These are phyloP conservation scores for Juglanconis oblonga DNA, from an alignment of 2,329 filamentous ascomycete species.

Conservation along the genomic window DNA sequence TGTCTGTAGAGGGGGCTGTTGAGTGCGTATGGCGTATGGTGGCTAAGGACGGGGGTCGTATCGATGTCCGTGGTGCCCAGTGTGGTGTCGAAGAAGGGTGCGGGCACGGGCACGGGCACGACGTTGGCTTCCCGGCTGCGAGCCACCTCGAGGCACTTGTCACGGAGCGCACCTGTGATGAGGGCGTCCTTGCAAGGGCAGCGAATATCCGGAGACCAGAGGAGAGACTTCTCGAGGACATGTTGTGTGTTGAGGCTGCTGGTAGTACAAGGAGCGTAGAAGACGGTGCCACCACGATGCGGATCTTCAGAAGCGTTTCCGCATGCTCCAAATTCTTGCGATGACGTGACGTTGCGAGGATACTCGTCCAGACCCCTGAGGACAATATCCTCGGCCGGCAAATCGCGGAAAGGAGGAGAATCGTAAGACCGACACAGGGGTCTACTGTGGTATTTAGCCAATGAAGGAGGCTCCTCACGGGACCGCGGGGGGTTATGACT, in stretches of 20 bases:
- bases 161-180: not conserved
- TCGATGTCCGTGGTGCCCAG: not conserved
- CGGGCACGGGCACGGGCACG: too few relatives aligned
- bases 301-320: not conserved
- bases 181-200: not conserved
- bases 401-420: too few relatives aligned
- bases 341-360: not conserved
- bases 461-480: too few relatives aligned
- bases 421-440: too few relatives aligned
- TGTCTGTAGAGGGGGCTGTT: conserved; percentile 26
- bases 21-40: conserved; percentile 25
- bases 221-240: conserved; percentile 6
- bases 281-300: not conserved
- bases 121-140: not conserved
- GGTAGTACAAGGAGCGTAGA: not conserved
- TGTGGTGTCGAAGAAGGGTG: not conserved
- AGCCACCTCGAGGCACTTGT: too few relatives aligned
- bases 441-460: too few relatives aligned
- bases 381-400: too few relatives aligned
- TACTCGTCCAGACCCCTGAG: too few relatives aligned
- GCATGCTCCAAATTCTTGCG: not conserved
- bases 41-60: not conserved
- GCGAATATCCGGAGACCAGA: not conserved
- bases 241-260: not conserved
- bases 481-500: too few relatives aligned